Percentiles rank a stretch among this genome's conserved stretches.
These are phyloP conservation scores for Gymnopus androsaceus DNA, from an alignment of 1,284 basidiomycete species.

Conservation along the genomic window DNA sequence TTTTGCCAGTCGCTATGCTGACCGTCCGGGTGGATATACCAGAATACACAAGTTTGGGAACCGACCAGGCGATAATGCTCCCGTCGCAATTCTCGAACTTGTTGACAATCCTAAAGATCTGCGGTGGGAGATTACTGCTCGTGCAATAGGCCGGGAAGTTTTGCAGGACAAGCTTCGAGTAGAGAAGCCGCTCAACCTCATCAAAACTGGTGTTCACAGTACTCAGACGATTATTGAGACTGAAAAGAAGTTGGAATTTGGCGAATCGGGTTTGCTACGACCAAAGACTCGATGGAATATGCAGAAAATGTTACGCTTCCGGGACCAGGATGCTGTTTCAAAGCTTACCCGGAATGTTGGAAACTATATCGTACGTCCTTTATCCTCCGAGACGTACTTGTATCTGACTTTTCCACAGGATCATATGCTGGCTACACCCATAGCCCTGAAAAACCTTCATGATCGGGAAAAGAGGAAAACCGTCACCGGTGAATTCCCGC, in stretches of 20 bases:
- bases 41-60: slow-evolving; percentile 90
- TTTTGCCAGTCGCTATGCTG: slow-evolving; percentile 81
- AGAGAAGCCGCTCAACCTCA: slow-evolving; percentile 44
- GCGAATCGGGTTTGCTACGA: slow-evolving; percentile 45
- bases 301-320: slow-evolving; percentile 65
- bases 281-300: slow-evolving; percentile 69
- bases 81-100: slow-evolving; percentile 88
- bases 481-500: slow-evolving; percentile 30
- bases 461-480: slow-evolving; percentile 38
- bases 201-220: slow-evolving; percentile 51
- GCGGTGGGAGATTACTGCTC: slow-evolving; percentile 82
- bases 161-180: slow-evolving; percentile 54
- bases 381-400: background rate
- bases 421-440: slow-evolving; percentile 52
- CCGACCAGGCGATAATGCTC: slow-evolving; percentile 91
- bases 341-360: slow-evolving; percentile 48
- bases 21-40: slow-evolving; percentile 93
- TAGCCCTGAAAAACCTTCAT: slow-evolving; percentile 35
- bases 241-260: slow-evolving; percentile 43
- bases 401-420: slow-evolving; percentile 38
- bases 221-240: slow-evolving; percentile 47
- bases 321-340: slow-evolving; percentile 42
- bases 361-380: slow-evolving; percentile 49
- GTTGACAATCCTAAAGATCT: slow-evolving; percentile 94
- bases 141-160: slow-evolving; percentile 80